Evolutionary conservation across 2,329 filamentous ascomycete species (phyloP).

Genomic region (Periconia macrospinosa): DNA sequence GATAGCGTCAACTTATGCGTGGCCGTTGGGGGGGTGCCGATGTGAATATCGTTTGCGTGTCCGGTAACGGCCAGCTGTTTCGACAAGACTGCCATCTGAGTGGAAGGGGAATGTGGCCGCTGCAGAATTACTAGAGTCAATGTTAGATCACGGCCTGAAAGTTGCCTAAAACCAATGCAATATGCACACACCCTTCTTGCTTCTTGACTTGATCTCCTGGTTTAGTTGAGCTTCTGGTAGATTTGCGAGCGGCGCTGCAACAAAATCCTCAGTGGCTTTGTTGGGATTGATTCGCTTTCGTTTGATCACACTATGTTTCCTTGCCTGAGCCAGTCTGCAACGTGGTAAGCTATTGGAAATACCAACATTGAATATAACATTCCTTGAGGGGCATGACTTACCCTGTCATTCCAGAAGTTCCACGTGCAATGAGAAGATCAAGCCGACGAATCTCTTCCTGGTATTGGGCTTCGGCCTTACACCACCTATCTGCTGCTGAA

Average conservation of each 20-base stretch:
- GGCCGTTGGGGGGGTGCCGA: slow-evolving; percentile 34
- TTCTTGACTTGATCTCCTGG: slow-evolving; percentile 24
- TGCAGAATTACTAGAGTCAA: slow-evolving; percentile 22
- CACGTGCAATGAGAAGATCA: slow-evolving; percentile 46
- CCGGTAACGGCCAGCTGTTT: slow-evolving; percentile 36
- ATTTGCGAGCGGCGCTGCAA: slow-evolving; percentile 8
- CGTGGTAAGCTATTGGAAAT: slow-evolving; percentile 5
- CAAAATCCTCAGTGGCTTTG: slow-evolving; percentile 13
- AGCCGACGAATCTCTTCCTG: slow-evolving; percentile 48
- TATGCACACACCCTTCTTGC: slow-evolving; percentile 23
- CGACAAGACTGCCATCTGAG: slow-evolving; percentile 44
- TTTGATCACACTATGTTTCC: slow-evolving; percentile 45
- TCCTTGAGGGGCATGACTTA: slow-evolving; percentile 6
- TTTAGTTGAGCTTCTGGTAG: slow-evolving; percentile 25
- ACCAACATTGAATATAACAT: background rate
- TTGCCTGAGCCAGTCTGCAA: slow-evolving; percentile 41
- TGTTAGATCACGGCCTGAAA: background rate
- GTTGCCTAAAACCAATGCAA: background rate
- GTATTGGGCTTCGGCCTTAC: slow-evolving; percentile 37
- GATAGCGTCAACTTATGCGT: slow-evolving; percentile 19
- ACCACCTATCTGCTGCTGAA: slow-evolving; percentile 35
- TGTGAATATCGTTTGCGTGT: slow-evolving; percentile 29
- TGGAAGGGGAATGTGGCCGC: slow-evolving; percentile 41
- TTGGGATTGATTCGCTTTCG: slow-evolving; percentile 27
- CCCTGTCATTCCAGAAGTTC: slow-evolving; percentile 45